Evolutionary conservation across 192 early-diverging fungal genomes (phyloP), one percentile per base, ranked within the genome.

Genomic region (Entomortierella lignicola): DNA sequence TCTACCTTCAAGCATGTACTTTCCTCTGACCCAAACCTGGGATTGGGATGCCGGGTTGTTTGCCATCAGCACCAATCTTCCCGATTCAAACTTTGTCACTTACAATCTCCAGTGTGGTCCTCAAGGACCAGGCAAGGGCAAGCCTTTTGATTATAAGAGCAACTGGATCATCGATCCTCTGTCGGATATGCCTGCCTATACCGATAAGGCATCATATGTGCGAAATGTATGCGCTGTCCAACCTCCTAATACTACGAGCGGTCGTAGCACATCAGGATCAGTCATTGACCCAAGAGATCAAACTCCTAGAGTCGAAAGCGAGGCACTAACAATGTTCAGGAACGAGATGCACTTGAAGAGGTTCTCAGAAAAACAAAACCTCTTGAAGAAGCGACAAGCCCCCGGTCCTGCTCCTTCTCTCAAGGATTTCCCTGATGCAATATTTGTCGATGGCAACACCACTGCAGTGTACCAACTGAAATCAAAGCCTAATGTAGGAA

Each of bases 401-500:
- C 3, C 5, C 42, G 21, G 20, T 12, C 42, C n/a, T 47, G 7
- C 27, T 11, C 4, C 41, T 15, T 44, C 44, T 30, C 26, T 8
- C 10, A 27, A 30, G 21, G 58, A 55, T 39, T 26, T 55, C 5
- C 34, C 18, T 2, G 27, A 66, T 12, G 64, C 58, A 0, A 55
- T 39, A 29, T 66, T 74, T 44, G 48, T 59, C 1, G 61, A 32
- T 37, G 32, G 57, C 2, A 27, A 52, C 8, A 29, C 25, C 21
- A 60, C 63, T 0, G 57, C 63, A 13, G 62, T 60, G 8, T 72
- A 72, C 21, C 71, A 72, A 25, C 71, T 72, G 52, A 72, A 63
- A 56, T 64, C 55, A 13, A 37, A 43, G 20, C 71, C 63, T 0
- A 18, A 65, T 53, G 44, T 64, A 0, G 63, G 62, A 29, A 37